Base-by-base conservation (phyloP, 2,329 filamentous ascomycete genomes). In the Sordariomycetes sp. region DNA sequence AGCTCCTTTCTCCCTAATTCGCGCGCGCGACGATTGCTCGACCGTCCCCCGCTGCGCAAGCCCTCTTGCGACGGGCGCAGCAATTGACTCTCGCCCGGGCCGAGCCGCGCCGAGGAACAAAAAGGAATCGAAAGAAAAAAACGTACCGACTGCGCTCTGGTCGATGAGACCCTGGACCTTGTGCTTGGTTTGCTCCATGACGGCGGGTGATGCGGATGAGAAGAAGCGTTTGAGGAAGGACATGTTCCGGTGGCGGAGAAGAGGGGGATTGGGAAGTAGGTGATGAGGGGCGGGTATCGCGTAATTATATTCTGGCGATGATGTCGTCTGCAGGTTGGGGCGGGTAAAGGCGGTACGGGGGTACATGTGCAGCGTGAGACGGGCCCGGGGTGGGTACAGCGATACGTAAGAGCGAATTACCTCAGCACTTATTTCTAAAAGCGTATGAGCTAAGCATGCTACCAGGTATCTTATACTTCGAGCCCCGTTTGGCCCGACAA, bases 111-210 rank as follows among this genome's bases (percentile, higher is more conserved):
- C 40, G 18, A 46, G 16, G 11, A 40, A 18, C 3, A 40, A 40
- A 18, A 11, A 16, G 37, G 37, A 14, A n/a, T 46, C 37, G 3
- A 14, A 14, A 11, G 22, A 48, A 20, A 3, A 6, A 50, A 6
- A 54, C 53, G 34, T 54, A 54, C 53, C 53, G 25, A 54, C 53
- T 54, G 37, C 24, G 53, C 25, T 34, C 53, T 54, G 28, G 28
- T 54, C 32, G n/a, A 54, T 54, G 32, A 54, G 32, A 11, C 53
- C 53, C 53, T 54, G 53, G 53, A 54, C 53, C 18, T 40, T 54
- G 28, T 24, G 18, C n/a, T 20, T 54, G 3, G 53, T 24, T 54
- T 35, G 28, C 53, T 37, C 32, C 53, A 54, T 54, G 53, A 11
- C 37, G 53, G 37, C 14, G 3, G 53, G 53, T 14, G 32, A n/a